phyloP scores from a whole-genome alignment of 495 filamentous ascomycete genomes.

The Penicillium parvum region DNA sequence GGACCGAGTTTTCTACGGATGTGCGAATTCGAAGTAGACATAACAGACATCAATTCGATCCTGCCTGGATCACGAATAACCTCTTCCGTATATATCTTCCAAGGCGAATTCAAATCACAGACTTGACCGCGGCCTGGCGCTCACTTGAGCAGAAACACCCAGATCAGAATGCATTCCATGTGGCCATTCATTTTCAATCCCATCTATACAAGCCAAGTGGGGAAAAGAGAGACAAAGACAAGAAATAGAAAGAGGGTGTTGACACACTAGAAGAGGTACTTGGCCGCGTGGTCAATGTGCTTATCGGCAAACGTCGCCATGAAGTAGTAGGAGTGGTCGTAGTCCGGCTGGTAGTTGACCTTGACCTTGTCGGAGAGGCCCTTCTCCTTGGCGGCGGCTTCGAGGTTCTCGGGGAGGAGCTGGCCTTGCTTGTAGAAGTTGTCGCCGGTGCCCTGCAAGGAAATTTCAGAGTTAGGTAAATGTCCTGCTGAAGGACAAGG shows the following conservation, averaged over 20 bases:
- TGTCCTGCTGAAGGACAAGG: not conserved
- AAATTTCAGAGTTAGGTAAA: not conserved
- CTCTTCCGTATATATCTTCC: not conserved
- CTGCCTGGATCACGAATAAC: not conserved
- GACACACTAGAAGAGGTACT: slow-evolving; percentile 63
- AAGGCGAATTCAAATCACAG: slow-evolving; percentile 11
- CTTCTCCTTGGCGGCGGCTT: slow-evolving; percentile 66
- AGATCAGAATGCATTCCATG: slow-evolving; percentile 19
- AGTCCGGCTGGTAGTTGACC: slow-evolving; percentile 82
- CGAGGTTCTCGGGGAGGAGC: slow-evolving; percentile 89
- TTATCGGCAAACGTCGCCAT: slow-evolving; percentile 86
- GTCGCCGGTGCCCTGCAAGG: slow-evolving; percentile 71
- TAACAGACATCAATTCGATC: slow-evolving; percentile 6
- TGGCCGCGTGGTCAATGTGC: slow-evolving; percentile 87
- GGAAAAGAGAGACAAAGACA: slow-evolving; percentile 5
- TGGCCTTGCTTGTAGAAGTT: slow-evolving; percentile 94
- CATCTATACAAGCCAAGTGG: not conserved
- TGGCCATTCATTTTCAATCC: not conserved
- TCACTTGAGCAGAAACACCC: slow-evolving; percentile 18
- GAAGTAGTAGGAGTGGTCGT: slow-evolving; percentile 96
- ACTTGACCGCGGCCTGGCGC: slow-evolving; percentile 9
- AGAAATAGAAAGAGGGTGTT: slow-evolving; percentile 14
- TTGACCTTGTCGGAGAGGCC: slow-evolving; percentile 62
- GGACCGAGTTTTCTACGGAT: not conserved
- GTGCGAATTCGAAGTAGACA: not conserved